Evolutionary conservation across 345 rosid species (phyloP), one percentile per base, ranked within the genome.

Genomic region (Dipteronia sinensis): DNA sequence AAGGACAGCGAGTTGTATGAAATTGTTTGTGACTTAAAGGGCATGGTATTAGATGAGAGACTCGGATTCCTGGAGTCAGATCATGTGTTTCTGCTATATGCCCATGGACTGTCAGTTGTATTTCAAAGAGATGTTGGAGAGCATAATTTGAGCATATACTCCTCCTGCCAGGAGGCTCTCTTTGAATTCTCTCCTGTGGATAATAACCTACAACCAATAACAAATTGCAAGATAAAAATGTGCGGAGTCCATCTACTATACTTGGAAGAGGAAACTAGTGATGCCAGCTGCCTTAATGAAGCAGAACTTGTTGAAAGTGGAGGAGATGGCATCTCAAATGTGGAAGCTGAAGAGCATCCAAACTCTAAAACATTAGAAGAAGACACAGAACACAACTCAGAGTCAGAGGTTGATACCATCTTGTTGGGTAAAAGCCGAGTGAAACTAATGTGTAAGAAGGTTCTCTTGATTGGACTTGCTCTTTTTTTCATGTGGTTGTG

Each of bases 121-220:
- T 29, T 71, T 71, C 49, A 71, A 71, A 31, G 63, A 19, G 49
- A 71, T n/a, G 59, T 23, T 15, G 38, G 15, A 6, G 72, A 49
- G 4, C 65, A 72, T 58, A 16, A 17, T 10, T 72, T 58, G 34
- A 56, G 53, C 42, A 11, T 20, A 34, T 72, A 72, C 12, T 19
- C 22, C 13, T 59, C 65, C 10, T 58, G 31, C 49, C 22, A 22
- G 34, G 61, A 58, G 34, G 75, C 51, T 72, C 61, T 29, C 23
- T 72, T 72, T 20, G 75, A 72, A 23, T 61, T 73, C 67, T 73
- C 40, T 38, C 56, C 20, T 16, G 17, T 12, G 9, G 68, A 73
- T 61, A 19, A 13, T 2, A 0, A 23, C 56, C 23, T 3, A 22
- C 46, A 51, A 38, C 68, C 67, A 6, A 4, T 72, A 20, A 51